These are phyloP conservation scores for Morella rubra DNA, from an alignment of 306 rosid species.

Conservation along the genomic window DNA sequence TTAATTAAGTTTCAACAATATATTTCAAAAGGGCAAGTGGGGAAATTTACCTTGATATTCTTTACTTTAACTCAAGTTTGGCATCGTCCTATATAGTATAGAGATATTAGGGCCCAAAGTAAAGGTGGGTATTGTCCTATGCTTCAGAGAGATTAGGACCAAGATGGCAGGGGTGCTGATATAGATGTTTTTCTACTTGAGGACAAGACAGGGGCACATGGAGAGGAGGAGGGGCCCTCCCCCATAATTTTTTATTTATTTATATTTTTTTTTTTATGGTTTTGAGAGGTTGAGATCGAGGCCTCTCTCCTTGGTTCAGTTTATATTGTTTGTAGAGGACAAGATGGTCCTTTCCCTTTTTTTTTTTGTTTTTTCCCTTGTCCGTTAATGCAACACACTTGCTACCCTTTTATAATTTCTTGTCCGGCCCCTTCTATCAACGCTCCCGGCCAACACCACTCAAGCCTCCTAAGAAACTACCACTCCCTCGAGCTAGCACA, in stretches of 20 bases:
- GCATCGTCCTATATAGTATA: not conserved
- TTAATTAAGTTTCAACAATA: slow-evolving; percentile 14
- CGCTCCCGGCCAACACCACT: slow-evolving; percentile 16
- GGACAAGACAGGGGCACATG: slow-evolving; percentile 81
- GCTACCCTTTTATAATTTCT: slow-evolving; percentile 24
- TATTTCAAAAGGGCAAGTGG: slow-evolving; percentile 41
- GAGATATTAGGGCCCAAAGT: slow-evolving; percentile 20
- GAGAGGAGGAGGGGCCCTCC: slow-evolving; percentile 40
- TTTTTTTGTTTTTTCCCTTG: slow-evolving; percentile 48
- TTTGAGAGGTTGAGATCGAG: slow-evolving; percentile 38
- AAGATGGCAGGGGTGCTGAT: slow-evolving; percentile 42
- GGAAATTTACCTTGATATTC: slow-evolving; percentile 5
- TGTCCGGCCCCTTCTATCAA: slow-evolving; percentile 24
- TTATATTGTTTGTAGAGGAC: slow-evolving; percentile 42
- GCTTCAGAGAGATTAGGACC: slow-evolving; percentile 31
- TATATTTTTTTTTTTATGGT: too few relatives aligned
- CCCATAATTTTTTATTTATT: too few relatives aligned
- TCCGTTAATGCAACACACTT: slow-evolving; percentile 38
- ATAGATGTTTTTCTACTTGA: slow-evolving; percentile 63
- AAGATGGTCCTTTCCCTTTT: slow-evolving; percentile 49
- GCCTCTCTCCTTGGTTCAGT: slow-evolving; percentile 25
- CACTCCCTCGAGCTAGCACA: slow-evolving; percentile 6
- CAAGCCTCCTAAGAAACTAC: slow-evolving; percentile 20
- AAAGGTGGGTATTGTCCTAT: slow-evolving; percentile 42
- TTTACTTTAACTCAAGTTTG: not conserved